phyloP scores from a whole-genome alignment of 148 eudicot species.

The Nepenthes gracilis region DNA sequence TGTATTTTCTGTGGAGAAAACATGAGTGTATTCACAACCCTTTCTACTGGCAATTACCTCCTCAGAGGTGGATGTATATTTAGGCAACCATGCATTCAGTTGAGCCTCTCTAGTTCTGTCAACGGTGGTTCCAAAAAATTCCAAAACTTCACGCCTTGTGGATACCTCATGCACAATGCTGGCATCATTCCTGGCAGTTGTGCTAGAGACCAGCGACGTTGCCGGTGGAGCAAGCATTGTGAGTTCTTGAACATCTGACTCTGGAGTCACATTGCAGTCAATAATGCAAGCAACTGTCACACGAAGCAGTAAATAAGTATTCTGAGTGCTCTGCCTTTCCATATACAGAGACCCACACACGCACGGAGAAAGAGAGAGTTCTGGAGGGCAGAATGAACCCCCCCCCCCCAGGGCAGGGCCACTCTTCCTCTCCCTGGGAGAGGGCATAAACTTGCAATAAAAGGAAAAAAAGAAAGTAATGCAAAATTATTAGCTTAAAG shows the following conservation, averaged over 20 bases:
- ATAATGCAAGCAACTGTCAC: conserved; percentile 23
- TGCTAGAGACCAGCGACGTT: conserved; percentile 12
- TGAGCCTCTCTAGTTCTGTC: conserved; percentile 13
- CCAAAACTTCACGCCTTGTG: conserved; percentile 17
- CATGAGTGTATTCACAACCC: conserved; percentile 3
- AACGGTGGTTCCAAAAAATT: conserved; percentile 18
- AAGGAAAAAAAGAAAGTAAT: not conserved
- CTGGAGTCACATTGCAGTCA: conserved; percentile 37
- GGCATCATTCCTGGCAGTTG: conserved; percentile 8
- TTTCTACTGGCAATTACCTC: conserved; percentile 6
- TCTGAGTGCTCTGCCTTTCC: not conserved
- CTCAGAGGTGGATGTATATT: conserved; percentile 11
- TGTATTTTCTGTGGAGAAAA: not conserved
- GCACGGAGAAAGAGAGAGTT: too few relatives aligned
- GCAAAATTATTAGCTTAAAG: too few relatives aligned
- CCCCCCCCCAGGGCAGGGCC: too few relatives aligned
- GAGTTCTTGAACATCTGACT: conserved; percentile 21
- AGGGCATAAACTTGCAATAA: not conserved
- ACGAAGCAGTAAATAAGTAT: conserved; percentile 1
- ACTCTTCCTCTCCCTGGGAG: not conserved
- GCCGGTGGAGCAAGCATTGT: conserved; percentile 6
- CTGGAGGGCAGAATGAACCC: too few relatives aligned
- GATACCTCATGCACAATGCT: conserved; percentile 10
- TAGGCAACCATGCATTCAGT: conserved; percentile 3
- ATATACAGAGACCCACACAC: not conserved